These are phyloP conservation scores for Nemophila menziesii DNA, from an alignment of 257 asterid species.

Conservation along the genomic window DNA sequence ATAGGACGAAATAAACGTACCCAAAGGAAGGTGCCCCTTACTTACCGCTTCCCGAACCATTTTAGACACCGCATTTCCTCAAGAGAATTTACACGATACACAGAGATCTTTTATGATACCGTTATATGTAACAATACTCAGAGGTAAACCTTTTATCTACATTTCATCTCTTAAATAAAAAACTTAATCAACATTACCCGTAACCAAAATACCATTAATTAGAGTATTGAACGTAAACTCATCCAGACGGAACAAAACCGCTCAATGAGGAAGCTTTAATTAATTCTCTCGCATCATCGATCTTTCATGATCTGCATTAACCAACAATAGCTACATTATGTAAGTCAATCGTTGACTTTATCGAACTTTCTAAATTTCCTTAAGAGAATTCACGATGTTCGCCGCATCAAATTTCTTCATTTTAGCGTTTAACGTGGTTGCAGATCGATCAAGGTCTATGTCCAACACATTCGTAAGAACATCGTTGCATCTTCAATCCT, in stretches of 20 bases:
- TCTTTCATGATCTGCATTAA: constrained; percentile 62
- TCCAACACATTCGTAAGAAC: constrained; percentile 52
- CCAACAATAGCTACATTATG: constrained; percentile 70
- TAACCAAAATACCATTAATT: constrained; percentile 46
- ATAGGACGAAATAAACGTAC: too few relatives aligned
- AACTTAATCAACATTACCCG: constrained; percentile 68
- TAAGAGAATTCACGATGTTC: constrained; percentile 40
- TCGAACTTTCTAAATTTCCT: constrained; percentile 18
- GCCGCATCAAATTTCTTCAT: constrained; percentile 24
- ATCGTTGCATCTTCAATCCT: constrained; percentile 47
- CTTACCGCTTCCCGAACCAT: too few relatives aligned
- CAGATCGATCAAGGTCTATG: too few relatives aligned
- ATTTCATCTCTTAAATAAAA: constrained; percentile 77
- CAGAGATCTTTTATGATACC: constrained; percentile 74
- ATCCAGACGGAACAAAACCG: constrained; percentile 79
- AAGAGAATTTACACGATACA: constrained; percentile 60
- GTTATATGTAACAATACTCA: constrained; percentile 72
- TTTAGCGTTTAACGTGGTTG: constrained; percentile 22
- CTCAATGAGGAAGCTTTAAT: constrained; percentile 28
- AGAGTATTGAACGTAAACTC: constrained; percentile 75
- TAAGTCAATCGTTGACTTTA: constrained; percentile 45
- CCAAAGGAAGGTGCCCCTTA: too few relatives aligned
- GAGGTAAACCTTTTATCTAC: constrained; percentile 56
- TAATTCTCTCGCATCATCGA: constrained; percentile 52
- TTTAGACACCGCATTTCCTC: too few relatives aligned